Base-by-base conservation (phyloP, 1,284 basidiomycete species). In the Phellopilus nigrolimitatus region DNA sequence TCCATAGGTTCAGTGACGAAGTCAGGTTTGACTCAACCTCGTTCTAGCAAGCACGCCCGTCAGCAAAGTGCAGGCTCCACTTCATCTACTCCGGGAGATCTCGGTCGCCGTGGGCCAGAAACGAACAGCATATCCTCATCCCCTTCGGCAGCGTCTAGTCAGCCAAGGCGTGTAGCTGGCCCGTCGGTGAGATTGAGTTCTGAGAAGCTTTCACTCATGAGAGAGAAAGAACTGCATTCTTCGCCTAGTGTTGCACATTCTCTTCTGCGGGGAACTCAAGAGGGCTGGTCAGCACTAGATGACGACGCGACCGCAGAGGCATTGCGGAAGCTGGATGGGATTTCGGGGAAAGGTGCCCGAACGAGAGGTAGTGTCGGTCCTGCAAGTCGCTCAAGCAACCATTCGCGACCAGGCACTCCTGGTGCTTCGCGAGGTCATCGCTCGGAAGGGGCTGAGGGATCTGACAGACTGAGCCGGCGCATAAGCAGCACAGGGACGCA, bases 261-360 rank as follows among this genome's bases (percentile, higher is more conserved):
- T 12, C 69, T 90, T 49, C 72, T 91, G 46, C 77, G 89, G 61
- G 82, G 90, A 22, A 84, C 83, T 4, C 82, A 91, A 60, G 88
- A 91, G 65, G 88, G 88, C 19, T 91, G 88, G 88, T 84, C 83
- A 21, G 85, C 79, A 56, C 71, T 90, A 59, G 86, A 88, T 62
- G 90, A 95, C 61, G 85, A 92, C 56, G 86, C 86, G 13, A 95
- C 95, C 1, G 88, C 84, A 3, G 93, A 97, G 63, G 92, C 92
- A 3, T 74, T 99, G 44, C 82, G 95, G 49, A 97, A 97, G 68
- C 71, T 99, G 21, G 97, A 99, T 62, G 95, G 95, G 0, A 68
- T 98, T 10, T 81, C 83, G 3, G 82, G 80, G 4, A 91, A 89
- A 59, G 83, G 76, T 34, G 79, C 83, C 15, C 74, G 80, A 54